Percentiles rank a stretch among this genome's conserved stretches.
Evolutionary conservation across 2,329 filamentous ascomycete genomes (phyloP).

Genomic region (Colletotrichum lentis): DNA sequence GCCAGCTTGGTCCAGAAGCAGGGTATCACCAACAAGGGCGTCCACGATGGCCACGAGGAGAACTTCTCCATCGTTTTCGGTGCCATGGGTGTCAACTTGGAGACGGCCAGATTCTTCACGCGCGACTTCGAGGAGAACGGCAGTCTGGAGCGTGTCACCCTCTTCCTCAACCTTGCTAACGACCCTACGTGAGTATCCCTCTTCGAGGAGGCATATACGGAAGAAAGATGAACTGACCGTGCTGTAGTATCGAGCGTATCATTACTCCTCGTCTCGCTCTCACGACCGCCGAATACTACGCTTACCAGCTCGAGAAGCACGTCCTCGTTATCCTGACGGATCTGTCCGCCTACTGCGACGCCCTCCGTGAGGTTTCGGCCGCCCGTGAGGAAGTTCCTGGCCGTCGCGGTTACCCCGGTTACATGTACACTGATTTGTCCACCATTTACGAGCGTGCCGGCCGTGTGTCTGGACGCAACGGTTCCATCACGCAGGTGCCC

Average conservation of each 20-base stretch:
- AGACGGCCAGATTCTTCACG: constrained; percentile 98
- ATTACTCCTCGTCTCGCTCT: constrained; percentile 98
- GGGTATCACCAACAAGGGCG: constrained; percentile 86
- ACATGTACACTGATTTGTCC: constrained; percentile 99
- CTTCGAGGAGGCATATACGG: too few relatives aligned
- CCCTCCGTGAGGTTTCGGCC: constrained; percentile 96
- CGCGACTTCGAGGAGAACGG: constrained; percentile 99
- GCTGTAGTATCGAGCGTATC: constrained; percentile 90
- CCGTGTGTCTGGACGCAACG: constrained; percentile 95
- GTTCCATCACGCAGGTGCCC: constrained; percentile 98
- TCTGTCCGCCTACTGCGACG: constrained; percentile 97
- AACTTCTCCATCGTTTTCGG: constrained; percentile 99
- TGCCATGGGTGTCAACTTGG: constrained; percentile 99
- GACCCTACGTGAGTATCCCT: constrained; percentile 82
- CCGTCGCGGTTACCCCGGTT: constrained; percentile 99
- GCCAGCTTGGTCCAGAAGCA: constrained; percentile 85
- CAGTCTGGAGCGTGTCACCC: constrained; percentile 93
- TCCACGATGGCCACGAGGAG: constrained; percentile 96
- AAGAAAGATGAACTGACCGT: constrained; percentile 31
- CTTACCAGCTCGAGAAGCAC: constrained; percentile 99
- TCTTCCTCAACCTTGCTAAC: constrained; percentile 99
- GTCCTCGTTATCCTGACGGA: constrained; percentile 98
- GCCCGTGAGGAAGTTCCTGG: constrained; percentile 98
- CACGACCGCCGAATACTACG: constrained; percentile 99
- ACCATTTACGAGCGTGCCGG: constrained; percentile 99